Evolutionary conservation across 441 rosid species (phyloP).

Genomic region (Caryocar brasiliense): DNA sequence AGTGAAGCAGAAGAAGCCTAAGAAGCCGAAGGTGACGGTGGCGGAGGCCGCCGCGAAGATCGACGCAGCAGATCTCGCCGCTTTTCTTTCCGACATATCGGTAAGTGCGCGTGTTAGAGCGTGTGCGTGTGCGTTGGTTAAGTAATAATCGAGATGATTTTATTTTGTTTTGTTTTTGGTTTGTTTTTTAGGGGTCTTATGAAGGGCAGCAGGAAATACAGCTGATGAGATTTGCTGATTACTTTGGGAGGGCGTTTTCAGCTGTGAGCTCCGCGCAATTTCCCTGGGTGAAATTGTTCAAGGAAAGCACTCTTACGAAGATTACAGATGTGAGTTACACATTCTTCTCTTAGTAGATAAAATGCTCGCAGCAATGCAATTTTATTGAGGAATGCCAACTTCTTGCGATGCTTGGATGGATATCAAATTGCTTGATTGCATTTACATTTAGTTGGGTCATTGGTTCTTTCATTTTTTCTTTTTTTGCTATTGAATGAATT

Average conservation of each 20-base stretch:
- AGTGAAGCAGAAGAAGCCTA: constrained; percentile 65
- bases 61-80: constrained; percentile 50
- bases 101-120: constrained; percentile 20
- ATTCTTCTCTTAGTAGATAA: too few species aligned
- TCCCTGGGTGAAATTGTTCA: constrained; percentile 77
- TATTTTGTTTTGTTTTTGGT: neutral
- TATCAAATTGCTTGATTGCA: too few species aligned
- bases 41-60: constrained; percentile 78
- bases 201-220: constrained; percentile 72
- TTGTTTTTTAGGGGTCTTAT: constrained; percentile 39
- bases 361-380: too few species aligned
- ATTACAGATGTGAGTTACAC: constrained; percentile 54
- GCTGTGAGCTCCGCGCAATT: constrained; percentile 59
- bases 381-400: too few species aligned
- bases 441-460: too few species aligned
- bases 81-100: constrained; percentile 51
- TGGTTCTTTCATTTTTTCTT: too few species aligned
- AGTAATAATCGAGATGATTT: neutral
- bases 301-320: constrained; percentile 58
- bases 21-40: constrained; percentile 71
- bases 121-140: neutral
- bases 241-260: constrained; percentile 65
- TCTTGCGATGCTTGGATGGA: too few species aligned
- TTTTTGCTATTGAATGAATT: too few species aligned
- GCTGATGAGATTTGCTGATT: constrained; percentile 82